phyloP scores from a whole-genome alignment of 371 early-diverging fungal genomes.

The Mucor plumbeus region DNA sequence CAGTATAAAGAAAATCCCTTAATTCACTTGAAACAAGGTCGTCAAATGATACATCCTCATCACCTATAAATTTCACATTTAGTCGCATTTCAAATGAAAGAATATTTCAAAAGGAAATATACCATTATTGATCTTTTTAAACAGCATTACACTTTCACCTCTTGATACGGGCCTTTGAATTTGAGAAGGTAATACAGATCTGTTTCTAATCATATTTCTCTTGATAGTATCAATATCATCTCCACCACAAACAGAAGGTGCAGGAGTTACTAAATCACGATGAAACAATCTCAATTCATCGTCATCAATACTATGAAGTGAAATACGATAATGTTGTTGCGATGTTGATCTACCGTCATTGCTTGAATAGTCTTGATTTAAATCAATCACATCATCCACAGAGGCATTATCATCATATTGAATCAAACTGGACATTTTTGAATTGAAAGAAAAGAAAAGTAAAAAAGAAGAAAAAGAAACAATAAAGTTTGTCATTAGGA shows the following conservation, averaged over 20 bases:
- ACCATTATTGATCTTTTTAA: constrained; percentile 31
- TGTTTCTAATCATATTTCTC: constrained; percentile 10
- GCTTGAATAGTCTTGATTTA: constrained; percentile 1
- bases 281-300: constrained; percentile 25
- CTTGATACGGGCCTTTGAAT: constrained; percentile 17
- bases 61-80: constrained; percentile 7
- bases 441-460: neutral
- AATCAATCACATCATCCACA: constrained; percentile 24
- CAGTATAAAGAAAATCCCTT: constrained; percentile 23
- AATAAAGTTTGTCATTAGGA: constrained; percentile 7
- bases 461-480: neutral
- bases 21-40: constrained; percentile 24
- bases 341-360: constrained; percentile 13
- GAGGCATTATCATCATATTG: constrained; percentile 11
- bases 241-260: constrained; percentile 22
- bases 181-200: neutral
- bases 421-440: constrained; percentile 11
- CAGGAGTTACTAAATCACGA: constrained; percentile 26
- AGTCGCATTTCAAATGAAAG: constrained; percentile 1
- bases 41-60: constrained; percentile 20
- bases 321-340: constrained; percentile 19
- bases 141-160: constrained; percentile 30
- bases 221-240: constrained; percentile 11
- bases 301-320: constrained; percentile 28
- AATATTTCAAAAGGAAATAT: neutral